Conservation (phyloP, 495 filamentous ascomycete species). For the Pyrenopolyporus hunteri region DNA sequence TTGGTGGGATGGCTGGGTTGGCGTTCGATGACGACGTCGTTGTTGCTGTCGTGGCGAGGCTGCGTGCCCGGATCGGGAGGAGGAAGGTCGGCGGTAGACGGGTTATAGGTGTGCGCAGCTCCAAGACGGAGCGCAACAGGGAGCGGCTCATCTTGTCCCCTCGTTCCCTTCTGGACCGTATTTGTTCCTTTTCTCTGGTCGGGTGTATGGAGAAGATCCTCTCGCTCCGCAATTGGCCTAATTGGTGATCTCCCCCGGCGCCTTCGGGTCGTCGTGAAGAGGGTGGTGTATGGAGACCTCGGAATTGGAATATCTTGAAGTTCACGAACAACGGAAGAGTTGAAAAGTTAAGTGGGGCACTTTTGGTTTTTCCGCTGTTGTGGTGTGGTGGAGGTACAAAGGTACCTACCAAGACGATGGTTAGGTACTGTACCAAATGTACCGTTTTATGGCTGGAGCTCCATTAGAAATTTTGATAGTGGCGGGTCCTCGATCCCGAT, state of each 20-base stretch:
- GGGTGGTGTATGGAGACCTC: constrained; percentile 4
- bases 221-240: constrained; percentile 3
- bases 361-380: constrained; percentile 17
- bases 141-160: constrained; percentile 48
- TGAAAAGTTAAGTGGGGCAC: constrained; percentile 40
- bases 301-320: constrained; percentile 23
- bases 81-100: constrained; percentile 44
- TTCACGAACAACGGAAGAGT: constrained; percentile 13
- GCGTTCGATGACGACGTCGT: constrained; percentile 37
- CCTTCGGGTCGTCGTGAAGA: not conserved
- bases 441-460: constrained; percentile 38
- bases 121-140: constrained; percentile 55
- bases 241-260: not conserved
- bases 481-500: constrained; percentile 24
- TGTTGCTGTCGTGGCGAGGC: constrained; percentile 25
- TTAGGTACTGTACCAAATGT: too few species aligned
- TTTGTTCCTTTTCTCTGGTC: too few species aligned
- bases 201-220: not conserved
- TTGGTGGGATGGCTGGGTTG: constrained; percentile 35
- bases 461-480: constrained; percentile 25
- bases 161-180: not conserved
- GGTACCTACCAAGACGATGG: constrained; percentile 4
- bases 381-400: not conserved
- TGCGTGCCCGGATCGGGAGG: constrained; percentile 38
- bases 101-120: constrained; percentile 48